A percentile compares a stretch with the other conserved stretches of the same genome.
phyloP scores from a whole-genome alignment of 2,329 filamentous ascomycete genomes.

The Ophiostoma sp. region DNA sequence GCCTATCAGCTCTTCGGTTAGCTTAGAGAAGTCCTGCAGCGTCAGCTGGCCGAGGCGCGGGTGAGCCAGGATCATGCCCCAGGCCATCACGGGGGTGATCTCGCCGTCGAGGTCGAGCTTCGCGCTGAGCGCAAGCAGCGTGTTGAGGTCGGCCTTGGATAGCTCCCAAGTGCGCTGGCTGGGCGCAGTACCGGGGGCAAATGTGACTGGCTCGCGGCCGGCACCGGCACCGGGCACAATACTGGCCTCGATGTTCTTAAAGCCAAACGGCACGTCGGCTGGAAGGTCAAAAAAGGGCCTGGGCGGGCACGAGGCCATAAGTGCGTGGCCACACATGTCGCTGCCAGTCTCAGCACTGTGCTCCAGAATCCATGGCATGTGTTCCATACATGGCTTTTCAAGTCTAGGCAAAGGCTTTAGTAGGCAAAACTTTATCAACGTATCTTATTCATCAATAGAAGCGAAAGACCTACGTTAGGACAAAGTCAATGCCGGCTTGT shows the following conservation, averaged over 20 bases:
- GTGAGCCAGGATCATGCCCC: conserved; percentile 73
- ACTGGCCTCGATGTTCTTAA: conserved; percentile 34
- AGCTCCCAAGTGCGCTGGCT: conserved; percentile 70
- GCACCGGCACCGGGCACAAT: conserved; percentile 7
- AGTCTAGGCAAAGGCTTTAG: conserved; percentile 54
- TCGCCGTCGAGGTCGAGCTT: conserved; percentile 79
- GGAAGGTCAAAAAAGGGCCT: conserved; percentile 50
- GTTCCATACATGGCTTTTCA: conserved; percentile 89
- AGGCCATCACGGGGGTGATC: conserved; percentile 93
- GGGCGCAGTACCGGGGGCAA: conserved; percentile 34
- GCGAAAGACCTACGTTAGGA: conserved; percentile 66
- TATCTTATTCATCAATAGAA: neutral
- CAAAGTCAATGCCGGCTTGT: conserved; percentile 82
- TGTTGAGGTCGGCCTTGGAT: conserved; percentile 68
- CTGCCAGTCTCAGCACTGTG: conserved; percentile 53
- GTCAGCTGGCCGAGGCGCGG: conserved; percentile 62
- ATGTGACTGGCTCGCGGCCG: neutral
- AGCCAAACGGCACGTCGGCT: conserved; percentile 49
- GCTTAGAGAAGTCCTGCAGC: conserved; percentile 60
- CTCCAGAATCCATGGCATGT: conserved; percentile 73
- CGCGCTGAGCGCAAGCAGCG: conserved; percentile 76
- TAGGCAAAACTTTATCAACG: neutral
- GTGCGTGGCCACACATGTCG: conserved; percentile 76
- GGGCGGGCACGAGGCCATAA: conserved; percentile 89
- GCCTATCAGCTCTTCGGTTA: conserved; percentile 66